A percentile compares a stretch with the other conserved stretches of the same genome.
Conservation (phyloP, 2,329 filamentous ascomycete genomes). For the Aspergillus sergii region DNA sequence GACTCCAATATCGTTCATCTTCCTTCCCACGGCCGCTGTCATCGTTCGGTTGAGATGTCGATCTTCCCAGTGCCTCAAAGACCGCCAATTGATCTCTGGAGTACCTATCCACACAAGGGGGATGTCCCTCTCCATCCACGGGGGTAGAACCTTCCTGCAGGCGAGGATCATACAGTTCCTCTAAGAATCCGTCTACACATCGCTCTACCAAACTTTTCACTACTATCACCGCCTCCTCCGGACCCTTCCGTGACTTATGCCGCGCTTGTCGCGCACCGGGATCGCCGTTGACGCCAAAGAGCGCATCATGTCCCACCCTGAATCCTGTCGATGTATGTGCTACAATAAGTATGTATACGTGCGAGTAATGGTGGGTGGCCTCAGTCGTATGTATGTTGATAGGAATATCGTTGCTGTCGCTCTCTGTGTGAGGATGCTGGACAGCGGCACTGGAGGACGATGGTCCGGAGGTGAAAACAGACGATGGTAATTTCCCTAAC, state of each 20-base stretch:
- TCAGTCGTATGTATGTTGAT: constrained; percentile 42
- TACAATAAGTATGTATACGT: constrained; percentile 58
- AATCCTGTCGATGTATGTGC: constrained; percentile 53
- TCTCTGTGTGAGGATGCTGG: neutral
- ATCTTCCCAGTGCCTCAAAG: constrained; percentile 58
- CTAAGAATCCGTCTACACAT: constrained; percentile 48
- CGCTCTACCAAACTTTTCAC: constrained; percentile 43
- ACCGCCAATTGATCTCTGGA: constrained; percentile 63
- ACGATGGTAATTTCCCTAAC: constrained; percentile 19
- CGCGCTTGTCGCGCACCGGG: constrained; percentile 11
- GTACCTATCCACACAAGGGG: constrained; percentile 56
- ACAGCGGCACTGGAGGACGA: neutral
- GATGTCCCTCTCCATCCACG: constrained; percentile 4
- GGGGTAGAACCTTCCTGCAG: constrained; percentile 5
- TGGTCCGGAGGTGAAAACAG: constrained; percentile 10
- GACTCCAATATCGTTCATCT: constrained; percentile 36
- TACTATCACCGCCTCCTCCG: constrained; percentile 18
- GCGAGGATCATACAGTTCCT: constrained; percentile 47
- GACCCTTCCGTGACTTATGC: constrained; percentile 2
- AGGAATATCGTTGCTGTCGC: constrained; percentile 18
- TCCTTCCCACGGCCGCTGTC: constrained; percentile 22
- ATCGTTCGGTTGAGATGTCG: constrained; percentile 13
- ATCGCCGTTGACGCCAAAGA: constrained; percentile 41
- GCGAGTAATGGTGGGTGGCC: constrained; percentile 46
- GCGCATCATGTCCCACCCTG: constrained; percentile 54